Base-by-base conservation (phyloP, 148 eudicot genomes). In the Vaccinium macrocarpon region DNA sequence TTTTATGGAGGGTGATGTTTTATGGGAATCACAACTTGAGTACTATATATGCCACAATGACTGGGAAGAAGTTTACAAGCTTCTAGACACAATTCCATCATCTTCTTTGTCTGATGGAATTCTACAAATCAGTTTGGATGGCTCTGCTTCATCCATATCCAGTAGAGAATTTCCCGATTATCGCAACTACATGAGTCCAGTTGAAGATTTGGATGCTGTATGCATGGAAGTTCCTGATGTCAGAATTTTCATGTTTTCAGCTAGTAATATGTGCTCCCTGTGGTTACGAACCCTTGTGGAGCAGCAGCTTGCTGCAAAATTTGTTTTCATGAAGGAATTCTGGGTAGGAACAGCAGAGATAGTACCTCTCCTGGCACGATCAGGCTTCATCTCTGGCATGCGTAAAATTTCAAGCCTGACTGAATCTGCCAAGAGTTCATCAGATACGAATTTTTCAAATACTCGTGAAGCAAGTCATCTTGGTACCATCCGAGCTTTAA, bases 21-120 rank as follows among this genome's bases (percentile, higher is more conserved):
- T 87, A 88, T 97, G 99, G 99, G 99, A 97, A 90, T 97, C 99
- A 77, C 95, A 90, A 91, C 91, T 95, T 87, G 99, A 97, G 86
- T 97, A 92, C 82, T 92, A 95, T 57, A 82, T 97, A 75, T 91
- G 90, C 89, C 98, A 93, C 88, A 93, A 93, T 88, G 93, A 97
- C 81, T 95, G 96, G 96, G 89, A 80, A 82, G 96, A 95, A 91
- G 93, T 90, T 83, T 91, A 89, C 59, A 90, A 87, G 87, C 96
- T 97, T 85, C 86, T 95, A 55, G 91, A 90, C 59, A 84, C 91
- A 81, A 89, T 93, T 83, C 99, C 99, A 81, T 86, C 88, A 81
- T 91, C 90, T 71, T 89, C 90, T 76, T 80, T 88, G 75, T 84
- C 92, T 83, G 85, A 80, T 64, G 90, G 92, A 86, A 90, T 88